Evolutionary conservation across 208 protist genomes (phyloP), one percentile per base, ranked within the genome.

Genomic region (Phytomonas sp.): DNA sequence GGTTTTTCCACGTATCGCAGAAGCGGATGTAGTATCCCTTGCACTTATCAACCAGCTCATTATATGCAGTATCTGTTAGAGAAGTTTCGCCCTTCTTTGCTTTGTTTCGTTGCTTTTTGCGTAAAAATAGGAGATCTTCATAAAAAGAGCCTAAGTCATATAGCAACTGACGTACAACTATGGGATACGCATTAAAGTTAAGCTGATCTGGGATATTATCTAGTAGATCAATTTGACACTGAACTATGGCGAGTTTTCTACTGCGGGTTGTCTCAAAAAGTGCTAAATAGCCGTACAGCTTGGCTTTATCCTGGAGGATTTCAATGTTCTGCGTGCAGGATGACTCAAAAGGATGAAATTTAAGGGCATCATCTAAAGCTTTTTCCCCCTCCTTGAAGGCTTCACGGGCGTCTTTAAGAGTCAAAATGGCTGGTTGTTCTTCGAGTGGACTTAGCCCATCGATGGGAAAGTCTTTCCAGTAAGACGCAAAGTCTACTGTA

Each of bases 121-220:
- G 83, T 56, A 97, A 73, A 19, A 82, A 78, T 31, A 89, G 32
- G 40, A 92, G 75, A 34, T 93, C 87, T 61, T 91, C 81, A 66
- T 88, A 78, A 42, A 95, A 82, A 19, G 62, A 67, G 19, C 91
- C 93, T 8, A 95, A 73, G 63, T 97, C 93, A 77, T 89, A 93
- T 5, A 93, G 71, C 29, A 97, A 74, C 73, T 96, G 88, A 3
- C 91, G 81, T 64, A 93, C 68, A 31, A 92, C 76, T 23, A 82
- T 86, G 0, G 87, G 81, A 74, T 97, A 97, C 1, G 89, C 84
- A 49, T 95, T 92, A 78, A 92, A 93, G 73, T 77, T 96, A 42
- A 97, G 80, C 76, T 95, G 79, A 52, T 71, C 71, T 0, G 89
- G 89, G 37, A 97, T 83, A 26, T 26, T 23, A 45, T 94, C 88